These are phyloP conservation scores for Phaffia rhodozyma DNA, from an alignment of 1,284 basidiomycete genomes.

Conservation along the genomic window DNA sequence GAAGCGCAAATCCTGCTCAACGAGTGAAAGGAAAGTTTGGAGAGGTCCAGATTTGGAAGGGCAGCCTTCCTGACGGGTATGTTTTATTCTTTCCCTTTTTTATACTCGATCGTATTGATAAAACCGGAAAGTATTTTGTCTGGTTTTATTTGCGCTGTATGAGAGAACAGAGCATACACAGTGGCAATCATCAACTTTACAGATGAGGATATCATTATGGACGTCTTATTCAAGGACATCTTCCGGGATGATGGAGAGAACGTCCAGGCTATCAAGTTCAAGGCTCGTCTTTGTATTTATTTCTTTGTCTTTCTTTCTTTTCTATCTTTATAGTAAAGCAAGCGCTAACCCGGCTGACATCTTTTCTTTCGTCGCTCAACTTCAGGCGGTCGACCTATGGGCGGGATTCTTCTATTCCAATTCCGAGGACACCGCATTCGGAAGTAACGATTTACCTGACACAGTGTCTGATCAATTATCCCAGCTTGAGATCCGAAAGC, in stretches of 20 bases:
- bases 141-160: not conserved
- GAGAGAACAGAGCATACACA: not conserved
- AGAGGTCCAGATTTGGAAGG: conserved; percentile 20
- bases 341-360: no score
- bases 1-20: conserved; percentile 21
- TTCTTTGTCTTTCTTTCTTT: no score
- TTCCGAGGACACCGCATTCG: no score
- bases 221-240: conserved; percentile 13
- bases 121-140: not conserved
- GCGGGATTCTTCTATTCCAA: no score
- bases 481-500: no score
- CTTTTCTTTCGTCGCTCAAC: no score
- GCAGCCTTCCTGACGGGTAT: conserved; percentile 6
- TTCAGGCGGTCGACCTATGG: no score
- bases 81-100: not conserved
- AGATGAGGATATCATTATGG: conserved; percentile 7
- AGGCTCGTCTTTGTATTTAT: no score
- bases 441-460: no score
- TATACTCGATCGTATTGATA: not conserved
- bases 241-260: conserved; percentile 13
- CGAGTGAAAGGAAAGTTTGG: conserved; percentile 20
- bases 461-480: no score
- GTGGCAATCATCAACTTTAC: conserved; percentile 19
- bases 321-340: no score
- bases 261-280: no score